Percentiles rank a stretch among this genome's conserved stretches.
Conservation (phyloP, 2,329 filamentous ascomycete genomes). For the Bipolaris bicolor region DNA sequence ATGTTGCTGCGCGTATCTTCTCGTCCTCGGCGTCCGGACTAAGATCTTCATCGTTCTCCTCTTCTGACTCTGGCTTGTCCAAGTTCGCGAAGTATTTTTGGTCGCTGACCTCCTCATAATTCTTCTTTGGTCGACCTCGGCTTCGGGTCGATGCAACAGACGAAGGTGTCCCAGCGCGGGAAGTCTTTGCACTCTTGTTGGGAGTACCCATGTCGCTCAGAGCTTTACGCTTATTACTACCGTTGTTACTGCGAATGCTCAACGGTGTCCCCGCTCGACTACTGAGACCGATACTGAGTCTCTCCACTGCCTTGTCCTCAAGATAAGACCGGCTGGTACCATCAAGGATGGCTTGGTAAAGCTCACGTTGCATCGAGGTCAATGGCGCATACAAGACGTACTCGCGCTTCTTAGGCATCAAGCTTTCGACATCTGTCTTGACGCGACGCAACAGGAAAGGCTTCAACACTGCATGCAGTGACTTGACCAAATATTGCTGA, state of each 20-base stretch:
- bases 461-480: constrained; percentile 91
- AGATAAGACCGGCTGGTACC: constrained; percentile 63
- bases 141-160: constrained; percentile 59
- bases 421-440: constrained; percentile 89
- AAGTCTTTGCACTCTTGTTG: constrained; percentile 77
- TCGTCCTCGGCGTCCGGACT: constrained; percentile 64
- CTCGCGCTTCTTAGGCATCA: constrained; percentile 94
- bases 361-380: constrained; percentile 85
- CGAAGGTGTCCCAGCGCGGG: constrained; percentile 73
- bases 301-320: constrained; percentile 76
- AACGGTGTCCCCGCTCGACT: constrained; percentile 57
- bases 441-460: constrained; percentile 86
- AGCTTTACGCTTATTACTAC: constrained; percentile 65
- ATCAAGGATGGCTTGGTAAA: constrained; percentile 78
- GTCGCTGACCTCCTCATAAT: constrained; percentile 75
- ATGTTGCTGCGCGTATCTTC: constrained; percentile 67
- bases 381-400: constrained; percentile 95
- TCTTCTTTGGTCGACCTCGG: constrained; percentile 63
- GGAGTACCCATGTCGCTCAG: constrained; percentile 53
- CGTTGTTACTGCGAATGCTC: constrained; percentile 52
- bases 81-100: constrained; percentile 82
- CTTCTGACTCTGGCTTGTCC: constrained; percentile 61
- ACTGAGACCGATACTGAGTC: constrained; percentile 56
- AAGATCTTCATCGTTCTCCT: constrained; percentile 47
- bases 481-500: constrained; percentile 79